Evolutionary conservation across 345 rosid genomes (phyloP).

Genomic region (Acer saccharum): DNA sequence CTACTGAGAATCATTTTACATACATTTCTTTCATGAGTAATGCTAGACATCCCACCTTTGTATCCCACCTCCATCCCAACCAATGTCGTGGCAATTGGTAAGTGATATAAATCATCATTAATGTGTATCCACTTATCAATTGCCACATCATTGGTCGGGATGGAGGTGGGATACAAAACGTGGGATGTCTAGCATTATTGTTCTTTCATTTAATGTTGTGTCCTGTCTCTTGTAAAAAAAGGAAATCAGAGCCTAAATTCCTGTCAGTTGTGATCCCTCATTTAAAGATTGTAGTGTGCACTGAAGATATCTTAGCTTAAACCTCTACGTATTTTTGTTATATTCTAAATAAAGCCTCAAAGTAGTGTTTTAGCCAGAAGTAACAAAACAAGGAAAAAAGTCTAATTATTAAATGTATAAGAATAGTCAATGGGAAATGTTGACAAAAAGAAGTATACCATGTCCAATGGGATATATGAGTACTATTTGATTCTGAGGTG

Average conservation of each 20-base stretch:
- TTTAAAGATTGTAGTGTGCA: background rate
- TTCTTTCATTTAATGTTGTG: conserved; percentile 15
- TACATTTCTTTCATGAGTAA: conserved; percentile 3
- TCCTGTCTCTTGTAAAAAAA: background rate
- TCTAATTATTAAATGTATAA: background rate
- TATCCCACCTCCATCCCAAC: too few species aligned
- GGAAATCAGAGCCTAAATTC: background rate
- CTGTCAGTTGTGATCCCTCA: background rate
- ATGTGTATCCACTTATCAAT: too few species aligned
- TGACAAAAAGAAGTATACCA: background rate
- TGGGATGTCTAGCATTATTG: too few species aligned
- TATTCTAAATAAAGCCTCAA: background rate
- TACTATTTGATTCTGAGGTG: too few species aligned
- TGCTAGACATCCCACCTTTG: too few species aligned
- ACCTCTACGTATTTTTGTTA: background rate
- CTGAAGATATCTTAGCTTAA: conserved; percentile 9
- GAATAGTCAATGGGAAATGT: background rate
- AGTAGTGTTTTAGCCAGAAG: background rate
- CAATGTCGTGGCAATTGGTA: too few species aligned
- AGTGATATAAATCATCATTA: too few species aligned
- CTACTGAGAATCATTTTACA: background rate
- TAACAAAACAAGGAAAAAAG: background rate
- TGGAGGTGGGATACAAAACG: too few species aligned
- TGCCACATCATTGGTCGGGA: too few species aligned
- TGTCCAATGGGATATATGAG: background rate